Conservation (phyloP, 192 early-diverging fungal species). For the Mortierella claussenii region DNA sequence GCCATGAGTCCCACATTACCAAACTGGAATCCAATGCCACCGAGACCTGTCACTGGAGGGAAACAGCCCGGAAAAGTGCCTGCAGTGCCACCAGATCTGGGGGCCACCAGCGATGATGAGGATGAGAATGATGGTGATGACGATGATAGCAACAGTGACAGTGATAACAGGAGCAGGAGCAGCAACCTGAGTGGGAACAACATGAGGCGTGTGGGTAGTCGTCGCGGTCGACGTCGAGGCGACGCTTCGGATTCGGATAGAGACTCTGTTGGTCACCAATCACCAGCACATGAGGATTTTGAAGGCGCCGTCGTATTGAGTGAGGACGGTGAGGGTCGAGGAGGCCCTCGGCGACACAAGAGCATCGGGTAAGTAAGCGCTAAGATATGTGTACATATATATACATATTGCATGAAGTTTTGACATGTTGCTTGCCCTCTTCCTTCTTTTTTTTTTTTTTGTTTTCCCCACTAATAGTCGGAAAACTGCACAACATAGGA, state of each 20-base stretch:
- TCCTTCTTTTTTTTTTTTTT: not conserved
- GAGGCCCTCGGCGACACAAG: constrained; percentile 11
- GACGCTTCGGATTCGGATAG: constrained; percentile 18
- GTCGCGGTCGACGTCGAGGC: too few species aligned
- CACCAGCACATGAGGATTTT: constrained; percentile 9
- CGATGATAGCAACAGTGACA: too few species aligned
- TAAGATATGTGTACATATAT: too few species aligned
- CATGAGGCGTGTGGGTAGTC: too few species aligned
- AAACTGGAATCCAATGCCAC: constrained; percentile 3
- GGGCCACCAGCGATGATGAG: constrained; percentile 13
- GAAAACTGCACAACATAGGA: constrained; percentile 15
- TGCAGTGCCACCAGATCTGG: constrained; percentile 10
- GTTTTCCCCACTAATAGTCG: not conserved
- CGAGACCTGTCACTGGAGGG: constrained; percentile 20
- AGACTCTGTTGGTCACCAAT: not conserved
- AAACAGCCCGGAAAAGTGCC: constrained; percentile 34
- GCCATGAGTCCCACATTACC: constrained; percentile 20
- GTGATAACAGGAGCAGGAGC: too few species aligned
- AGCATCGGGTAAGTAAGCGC: constrained; percentile 21
- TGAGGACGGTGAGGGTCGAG: too few species aligned
- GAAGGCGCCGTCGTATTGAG: constrained; percentile 8
- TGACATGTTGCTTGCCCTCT: not conserved
- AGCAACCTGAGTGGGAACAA: too few species aligned
- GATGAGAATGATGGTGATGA: too few species aligned
- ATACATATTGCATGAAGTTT: too few species aligned